phyloP scores from a whole-genome alignment of 805 yeast genomes.

The Kodamaea jinghongensis region DNA sequence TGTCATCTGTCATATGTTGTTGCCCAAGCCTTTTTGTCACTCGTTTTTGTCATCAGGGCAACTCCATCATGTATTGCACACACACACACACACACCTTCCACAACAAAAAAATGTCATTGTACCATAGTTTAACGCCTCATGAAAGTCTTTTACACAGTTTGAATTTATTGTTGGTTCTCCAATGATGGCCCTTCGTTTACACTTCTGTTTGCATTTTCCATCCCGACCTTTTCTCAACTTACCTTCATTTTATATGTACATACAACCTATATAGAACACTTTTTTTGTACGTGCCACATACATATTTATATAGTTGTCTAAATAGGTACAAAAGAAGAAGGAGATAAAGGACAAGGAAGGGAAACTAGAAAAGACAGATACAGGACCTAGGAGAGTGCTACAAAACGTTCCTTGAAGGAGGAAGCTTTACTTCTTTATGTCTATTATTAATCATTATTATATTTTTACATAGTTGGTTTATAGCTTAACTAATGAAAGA shows the following conservation, averaged over 20 bases:
- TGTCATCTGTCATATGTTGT: slow-evolving; percentile 1
- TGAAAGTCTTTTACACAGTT: too few relatives aligned
- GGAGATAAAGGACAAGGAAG: background rate
- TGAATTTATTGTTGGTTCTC: background rate
- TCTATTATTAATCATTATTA: slow-evolving; percentile 9
- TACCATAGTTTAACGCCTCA: slow-evolving; percentile 10
- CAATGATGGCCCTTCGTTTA: slow-evolving; percentile 3
- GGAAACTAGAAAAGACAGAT: too few relatives aligned
- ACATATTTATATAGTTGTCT: slow-evolving; percentile 3
- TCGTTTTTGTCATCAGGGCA: too few relatives aligned
- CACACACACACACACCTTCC: slow-evolving; percentile 1
- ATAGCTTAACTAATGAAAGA: slow-evolving; percentile 9
- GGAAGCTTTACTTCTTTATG: slow-evolving; percentile 8
- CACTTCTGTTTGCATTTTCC: background rate
- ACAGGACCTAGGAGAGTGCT: too few relatives aligned
- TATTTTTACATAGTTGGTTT: slow-evolving; percentile 8
- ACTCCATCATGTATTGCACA: background rate
- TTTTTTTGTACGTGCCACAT: background rate
- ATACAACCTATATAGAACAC: too few relatives aligned
- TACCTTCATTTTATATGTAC: too few relatives aligned
- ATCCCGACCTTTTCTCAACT: too few relatives aligned
- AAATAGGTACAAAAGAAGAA: background rate
- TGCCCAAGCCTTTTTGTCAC: background rate
- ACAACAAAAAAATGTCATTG: slow-evolving; percentile 4
- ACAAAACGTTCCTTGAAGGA: too few relatives aligned